Percentiles rank a stretch among this genome's conserved stretches.
phyloP scores from a whole-genome alignment of 371 early-diverging fungal species.

The Capillidium heterosporum region DNA sequence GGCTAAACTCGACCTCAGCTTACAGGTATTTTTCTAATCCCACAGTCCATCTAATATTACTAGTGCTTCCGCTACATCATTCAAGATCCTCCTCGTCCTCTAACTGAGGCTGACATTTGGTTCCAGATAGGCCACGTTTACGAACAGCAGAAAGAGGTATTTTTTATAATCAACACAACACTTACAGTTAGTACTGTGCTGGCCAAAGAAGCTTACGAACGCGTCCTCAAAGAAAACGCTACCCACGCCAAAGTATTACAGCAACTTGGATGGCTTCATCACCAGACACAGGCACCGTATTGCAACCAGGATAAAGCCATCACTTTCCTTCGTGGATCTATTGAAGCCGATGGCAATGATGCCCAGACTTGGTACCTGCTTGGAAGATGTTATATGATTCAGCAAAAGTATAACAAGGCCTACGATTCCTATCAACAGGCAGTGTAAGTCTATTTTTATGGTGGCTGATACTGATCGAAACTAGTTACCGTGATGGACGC shows the following conservation, averaged over 20 bases:
- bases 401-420: conserved; percentile 85
- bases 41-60: background rate
- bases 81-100: conserved; percentile 78
- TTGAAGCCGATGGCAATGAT: conserved; percentile 67
- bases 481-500: conserved; percentile 62
- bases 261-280: conserved; percentile 91
- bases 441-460: conserved; percentile 27
- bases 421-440: conserved; percentile 97
- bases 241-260: conserved; percentile 90
- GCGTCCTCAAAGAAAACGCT: conserved; percentile 71
- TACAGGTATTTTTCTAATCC: conserved; percentile 33
- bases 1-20: conserved; percentile 64
- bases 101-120: conserved; percentile 89
- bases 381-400: conserved; percentile 92
- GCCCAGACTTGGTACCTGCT: conserved; percentile 90
- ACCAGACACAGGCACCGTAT: conserved; percentile 61
- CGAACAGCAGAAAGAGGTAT: conserved; percentile 83
- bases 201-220: conserved; percentile 88
- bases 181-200: conserved; percentile 25
- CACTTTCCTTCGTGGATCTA: conserved; percentile 56
- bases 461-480: background rate
- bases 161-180: background rate
- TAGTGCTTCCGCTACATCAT: conserved; percentile 87
- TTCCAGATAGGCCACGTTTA: conserved; percentile 95
- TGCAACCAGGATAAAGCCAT: conserved; percentile 71